Base-by-base conservation (phyloP, 2,329 filamentous ascomycete genomes). In the Incumbomyces lentus region DNA sequence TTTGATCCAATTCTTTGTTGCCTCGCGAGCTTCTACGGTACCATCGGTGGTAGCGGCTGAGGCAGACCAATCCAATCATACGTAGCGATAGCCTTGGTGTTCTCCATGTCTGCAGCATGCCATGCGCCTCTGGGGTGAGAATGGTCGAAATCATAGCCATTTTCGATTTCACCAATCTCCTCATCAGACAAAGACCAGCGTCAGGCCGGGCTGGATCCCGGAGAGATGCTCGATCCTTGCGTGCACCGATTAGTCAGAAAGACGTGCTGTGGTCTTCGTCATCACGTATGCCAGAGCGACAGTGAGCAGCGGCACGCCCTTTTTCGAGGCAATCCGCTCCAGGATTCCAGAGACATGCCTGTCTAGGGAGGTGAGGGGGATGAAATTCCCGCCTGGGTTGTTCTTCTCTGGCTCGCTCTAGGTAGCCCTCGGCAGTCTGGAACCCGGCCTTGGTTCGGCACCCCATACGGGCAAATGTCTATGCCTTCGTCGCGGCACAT, bases 401-500 rank as follows among this genome's bases (percentile, higher is more conserved):
- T 45, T 36, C 37, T 60, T 46, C 48, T 56, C 49, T 29, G 61
- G 54, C 46, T 29, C 62, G 54, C 46, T 59, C 53, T 47, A 64
- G 61, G 38, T 65, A 22, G 45, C 58, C 55, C 46, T 62, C 60
- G 45, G 57, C 55, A 11, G 66, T 64, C 59, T 74, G 69, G 60
- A 75, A 72, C 46, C n/a, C 65, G 64, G 34, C 75, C 75, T 46
- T 69, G 66, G 32, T 73, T 74, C 7, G 80, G 64, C 1, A 68
- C 59, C 7, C 71, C 73, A 71, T 73, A 77, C 1, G 76, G 75
- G 0, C 70, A 70, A 6, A 81, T 59, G 0, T 68, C 77, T 74
- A 82, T 82, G 30, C 79, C 79, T 56, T 83, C 76, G 26, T 71
- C 68, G 32, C 68, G 68, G 33, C 65, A 69, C 81, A 84, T 84